Percentiles rank a stretch among this genome's conserved stretches.
phyloP scores from a whole-genome alignment of 1,139 yeast genomes.

The Sugiyamaella japonica region DNA sequence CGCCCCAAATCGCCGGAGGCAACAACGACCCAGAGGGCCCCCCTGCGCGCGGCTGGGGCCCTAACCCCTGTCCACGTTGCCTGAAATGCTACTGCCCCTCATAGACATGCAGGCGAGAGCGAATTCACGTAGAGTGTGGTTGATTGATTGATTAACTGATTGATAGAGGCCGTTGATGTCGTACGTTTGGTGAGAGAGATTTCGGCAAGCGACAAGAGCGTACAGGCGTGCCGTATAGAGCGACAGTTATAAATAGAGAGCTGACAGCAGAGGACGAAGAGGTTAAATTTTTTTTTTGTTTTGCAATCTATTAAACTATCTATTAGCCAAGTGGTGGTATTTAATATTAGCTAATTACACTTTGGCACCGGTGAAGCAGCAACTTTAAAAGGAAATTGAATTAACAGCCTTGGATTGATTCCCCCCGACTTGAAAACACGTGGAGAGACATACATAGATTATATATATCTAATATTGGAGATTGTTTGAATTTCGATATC shows the following conservation, averaged over 20 bases:
- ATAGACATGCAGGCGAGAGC: background rate
- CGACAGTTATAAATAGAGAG: too few species aligned
- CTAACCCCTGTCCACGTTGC: background rate
- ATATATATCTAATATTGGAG: background rate
- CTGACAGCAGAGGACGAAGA: background rate
- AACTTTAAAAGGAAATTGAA: background rate
- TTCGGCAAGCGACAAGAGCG: too few species aligned
- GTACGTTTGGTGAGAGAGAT: too few species aligned
- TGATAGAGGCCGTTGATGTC: too few species aligned
- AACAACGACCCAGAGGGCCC: background rate
- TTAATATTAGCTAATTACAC: background rate
- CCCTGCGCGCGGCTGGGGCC: background rate
- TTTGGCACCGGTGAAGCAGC: background rate
- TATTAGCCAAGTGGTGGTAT: background rate
- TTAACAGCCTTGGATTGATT: background rate
- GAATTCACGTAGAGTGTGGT: too few species aligned
- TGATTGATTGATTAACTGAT: too few species aligned
- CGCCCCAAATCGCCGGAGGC: too few species aligned
- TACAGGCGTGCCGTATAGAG: too few species aligned
- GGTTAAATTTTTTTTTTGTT: background rate
- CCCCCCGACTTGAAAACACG: background rate
- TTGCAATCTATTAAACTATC: background rate
- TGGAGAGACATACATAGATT: background rate
- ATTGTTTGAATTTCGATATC: background rate
- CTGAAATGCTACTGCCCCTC: background rate